These are phyloP conservation scores for Paratrypanosoma confusum DNA, from an alignment of 208 protist genomes.

Conservation along the genomic window DNA sequence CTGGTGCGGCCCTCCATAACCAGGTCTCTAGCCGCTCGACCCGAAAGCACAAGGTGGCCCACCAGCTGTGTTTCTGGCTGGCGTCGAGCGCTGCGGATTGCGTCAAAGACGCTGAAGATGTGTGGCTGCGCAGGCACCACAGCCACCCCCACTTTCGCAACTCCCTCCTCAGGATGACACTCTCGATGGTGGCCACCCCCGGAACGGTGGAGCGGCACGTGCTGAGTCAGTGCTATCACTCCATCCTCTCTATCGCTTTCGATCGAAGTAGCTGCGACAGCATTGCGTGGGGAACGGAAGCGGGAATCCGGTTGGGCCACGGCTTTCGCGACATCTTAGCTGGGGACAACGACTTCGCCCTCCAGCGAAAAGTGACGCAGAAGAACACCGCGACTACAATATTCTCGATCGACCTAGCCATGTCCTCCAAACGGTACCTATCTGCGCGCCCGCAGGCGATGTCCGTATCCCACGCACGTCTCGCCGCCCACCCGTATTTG, in stretches of 20 bases:
- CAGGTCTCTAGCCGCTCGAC: too few species aligned
- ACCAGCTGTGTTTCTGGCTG: too few species aligned
- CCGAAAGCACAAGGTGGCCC: too few species aligned
- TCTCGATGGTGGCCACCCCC: conserved; percentile 10
- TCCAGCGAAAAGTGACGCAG: conserved; percentile 37
- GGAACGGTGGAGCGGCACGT: conserved; percentile 52
- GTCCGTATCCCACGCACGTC: conserved; percentile 15
- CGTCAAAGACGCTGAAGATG: too few species aligned
- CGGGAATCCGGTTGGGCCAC: conserved; percentile 42
- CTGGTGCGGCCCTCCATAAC: too few species aligned
- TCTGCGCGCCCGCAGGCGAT: conserved; percentile 21
- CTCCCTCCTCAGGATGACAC: conserved; percentile 30
- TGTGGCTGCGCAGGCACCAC: conserved; percentile 68
- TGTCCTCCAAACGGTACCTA: conserved; percentile 9
- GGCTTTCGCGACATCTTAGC: conserved; percentile 72
- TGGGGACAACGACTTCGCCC: conserved; percentile 50
- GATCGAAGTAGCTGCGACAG: conserved; percentile 72
- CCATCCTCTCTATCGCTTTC: conserved; percentile 35
- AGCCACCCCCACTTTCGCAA: conserved; percentile 43
- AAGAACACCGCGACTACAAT: conserved; percentile 46
- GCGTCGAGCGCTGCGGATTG: too few species aligned
- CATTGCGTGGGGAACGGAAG: conserved; percentile 61
- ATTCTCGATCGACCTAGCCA: conserved; percentile 30
- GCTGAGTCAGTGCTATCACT: conserved; percentile 42
- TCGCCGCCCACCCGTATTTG: conserved; percentile 61